Evolutionary conservation across 305 asterid species (phyloP), one percentile per base, ranked within the genome.

Genomic region (Solanum aculeatissimum): DNA sequence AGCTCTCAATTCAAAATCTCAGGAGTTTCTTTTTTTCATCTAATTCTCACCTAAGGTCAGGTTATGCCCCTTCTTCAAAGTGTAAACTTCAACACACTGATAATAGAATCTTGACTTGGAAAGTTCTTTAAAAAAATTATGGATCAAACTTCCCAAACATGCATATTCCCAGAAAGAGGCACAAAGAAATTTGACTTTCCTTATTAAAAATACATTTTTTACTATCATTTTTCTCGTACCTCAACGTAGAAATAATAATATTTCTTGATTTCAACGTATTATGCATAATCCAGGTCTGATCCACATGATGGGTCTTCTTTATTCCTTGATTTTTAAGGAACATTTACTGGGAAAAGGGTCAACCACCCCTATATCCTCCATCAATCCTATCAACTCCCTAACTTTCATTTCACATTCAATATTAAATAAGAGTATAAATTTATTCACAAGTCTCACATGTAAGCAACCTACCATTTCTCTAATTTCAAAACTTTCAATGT

Each of bases 321-420:
- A 88, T 93, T 90, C 84, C 95, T 93, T 93, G 93, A 91, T 86
- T 87, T 88, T 85, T 91, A 92, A 93, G 95, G 88, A 93, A 94
- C 97, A 88, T 92, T 93, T 88, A 91, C 89, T 86, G 94, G 89
- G 80, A 91, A 88, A 85, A 62, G 88, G 80, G 87, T 83, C 84
- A 83, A 85, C 92, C 89, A 69, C 87, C 65, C 65, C 79, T 74
- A 32, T 51, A 16, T 54, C 78, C 84, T 55, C 82, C 80, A 60
- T 53, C 70, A 43, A 70, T 53, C 63, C 78, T 66, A 51, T 66
- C 49, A 62, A 40, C 83, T 16, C 25, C 40, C 84, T 47, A 18
- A 13, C 54, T 81, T 71, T 84, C 80, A 86, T 70, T 85, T 84
- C 47, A 86, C 42, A 58, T 62, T 84, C 40, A 75, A 49, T 84